Conservation (phyloP, 164 flowering plant genomes). For the Kalanchoe fedtschenkoi region DNA sequence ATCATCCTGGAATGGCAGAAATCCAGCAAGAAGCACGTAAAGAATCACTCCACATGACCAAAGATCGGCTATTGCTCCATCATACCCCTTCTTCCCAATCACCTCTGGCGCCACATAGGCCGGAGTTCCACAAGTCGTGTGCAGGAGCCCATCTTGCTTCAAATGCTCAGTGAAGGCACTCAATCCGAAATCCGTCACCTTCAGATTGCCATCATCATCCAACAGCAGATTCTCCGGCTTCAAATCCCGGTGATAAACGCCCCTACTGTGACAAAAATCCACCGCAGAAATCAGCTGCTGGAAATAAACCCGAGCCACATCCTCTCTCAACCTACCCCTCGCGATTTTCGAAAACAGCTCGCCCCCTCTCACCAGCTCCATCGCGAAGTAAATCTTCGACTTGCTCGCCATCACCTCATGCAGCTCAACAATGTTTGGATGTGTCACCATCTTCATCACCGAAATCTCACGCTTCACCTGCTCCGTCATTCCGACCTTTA, state of each 20-base stretch:
- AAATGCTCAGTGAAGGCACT: constrained; percentile 41
- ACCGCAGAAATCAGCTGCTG: constrained; percentile 50
- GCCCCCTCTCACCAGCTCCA: constrained; percentile 50
- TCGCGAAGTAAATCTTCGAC: constrained; percentile 49
- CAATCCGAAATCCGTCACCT: constrained; percentile 47
- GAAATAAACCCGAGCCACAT: constrained; percentile 35
- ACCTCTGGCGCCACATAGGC: constrained; percentile 61
- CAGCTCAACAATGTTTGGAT: constrained; percentile 42
- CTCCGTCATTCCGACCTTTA: constrained; percentile 47
- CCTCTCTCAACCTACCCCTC: constrained; percentile 35
- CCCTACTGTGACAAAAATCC: constrained; percentile 51
- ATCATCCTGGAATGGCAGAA: constrained; percentile 46
- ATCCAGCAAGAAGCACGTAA: constrained; percentile 43
- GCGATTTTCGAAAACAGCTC: constrained; percentile 41
- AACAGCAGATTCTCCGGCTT: constrained; percentile 44
- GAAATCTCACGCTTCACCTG: constrained; percentile 50
- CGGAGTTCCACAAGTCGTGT: constrained; percentile 54
- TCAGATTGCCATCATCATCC: constrained; percentile 37
- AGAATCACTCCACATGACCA: constrained; percentile 59
- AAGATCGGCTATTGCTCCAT: constrained; percentile 47
- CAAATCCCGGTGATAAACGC: constrained; percentile 44
- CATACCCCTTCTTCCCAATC: constrained; percentile 40
- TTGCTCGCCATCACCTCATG: constrained; percentile 51
- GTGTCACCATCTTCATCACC: constrained; percentile 48
- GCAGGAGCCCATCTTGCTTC: constrained; percentile 40